These are phyloP conservation scores for Cordyceps javanica DNA, from an alignment of 2,329 filamentous ascomycete species.

Conservation along the genomic window DNA sequence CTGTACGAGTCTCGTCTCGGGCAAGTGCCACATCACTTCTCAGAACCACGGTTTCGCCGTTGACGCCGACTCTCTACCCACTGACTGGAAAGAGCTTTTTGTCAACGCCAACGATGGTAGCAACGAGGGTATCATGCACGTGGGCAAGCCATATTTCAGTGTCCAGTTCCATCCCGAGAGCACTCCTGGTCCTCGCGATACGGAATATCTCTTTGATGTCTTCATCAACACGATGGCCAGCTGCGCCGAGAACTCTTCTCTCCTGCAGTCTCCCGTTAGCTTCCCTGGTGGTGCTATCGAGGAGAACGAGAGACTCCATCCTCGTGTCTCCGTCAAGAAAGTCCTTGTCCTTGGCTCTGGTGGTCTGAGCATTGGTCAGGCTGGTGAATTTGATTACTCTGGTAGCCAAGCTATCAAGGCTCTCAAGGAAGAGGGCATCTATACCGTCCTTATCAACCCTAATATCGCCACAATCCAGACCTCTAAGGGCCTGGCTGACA, in stretches of 20 bases:
- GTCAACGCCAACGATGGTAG: constrained; percentile 97
- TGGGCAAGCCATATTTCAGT: constrained; percentile 85
- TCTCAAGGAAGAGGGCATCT: constrained; percentile 94
- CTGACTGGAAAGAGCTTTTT: constrained; percentile 88
- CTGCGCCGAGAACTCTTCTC: constrained; percentile 59
- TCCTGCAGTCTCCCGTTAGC: constrained; percentile 66
- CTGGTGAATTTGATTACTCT: constrained; percentile 98
- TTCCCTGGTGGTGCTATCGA: constrained; percentile 81
- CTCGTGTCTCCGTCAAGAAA: constrained; percentile 83
- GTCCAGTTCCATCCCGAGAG: constrained; percentile 99
- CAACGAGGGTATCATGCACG: constrained; percentile 94
- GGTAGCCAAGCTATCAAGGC: constrained; percentile 98
- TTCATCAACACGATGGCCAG: constrained; percentile 81
- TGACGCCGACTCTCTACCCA: constrained; percentile 66
- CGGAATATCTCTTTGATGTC: constrained; percentile 94
- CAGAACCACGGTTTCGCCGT: constrained; percentile 98
- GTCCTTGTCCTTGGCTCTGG: constrained; percentile 90
- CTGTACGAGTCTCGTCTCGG: constrained; percentile 90
- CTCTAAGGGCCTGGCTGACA: constrained; percentile 93
- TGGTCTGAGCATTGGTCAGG: constrained; percentile 94
- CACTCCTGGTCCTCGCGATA: constrained; percentile 90
- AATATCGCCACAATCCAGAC: constrained; percentile 99
- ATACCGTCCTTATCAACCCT: constrained; percentile 96
- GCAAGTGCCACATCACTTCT: constrained; percentile 96
- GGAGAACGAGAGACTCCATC: constrained; percentile 71